These are phyloP conservation scores for Circinella umbellata DNA, from an alignment of 371 early-diverging fungal genomes.

Conservation along the genomic window DNA sequence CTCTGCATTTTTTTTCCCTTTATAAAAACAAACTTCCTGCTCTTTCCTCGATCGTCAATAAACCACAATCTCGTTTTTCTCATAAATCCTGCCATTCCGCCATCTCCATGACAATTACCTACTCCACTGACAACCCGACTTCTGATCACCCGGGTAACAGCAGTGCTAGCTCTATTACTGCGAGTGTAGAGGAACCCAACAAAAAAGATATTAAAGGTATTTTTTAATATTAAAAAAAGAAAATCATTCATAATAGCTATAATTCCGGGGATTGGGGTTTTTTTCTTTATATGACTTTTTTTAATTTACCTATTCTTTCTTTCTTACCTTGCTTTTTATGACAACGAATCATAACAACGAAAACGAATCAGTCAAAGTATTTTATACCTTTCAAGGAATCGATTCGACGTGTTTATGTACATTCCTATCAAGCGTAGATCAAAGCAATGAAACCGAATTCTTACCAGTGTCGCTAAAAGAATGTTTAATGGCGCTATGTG, in stretches of 20 bases:
- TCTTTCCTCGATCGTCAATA: conserved; percentile 1
- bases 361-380: conserved; percentile 34
- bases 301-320: conserved; percentile 5
- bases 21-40: background rate
- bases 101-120: conserved; percentile 5
- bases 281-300: background rate
- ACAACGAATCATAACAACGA: too few species aligned
- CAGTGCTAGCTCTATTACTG: background rate
- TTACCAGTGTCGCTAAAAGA: conserved; percentile 39
- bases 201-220: conserved; percentile 9
- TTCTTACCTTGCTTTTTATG: background rate
- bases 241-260: background rate
- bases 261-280: conserved; percentile 8
- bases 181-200: background rate
- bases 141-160: conserved; percentile 4
- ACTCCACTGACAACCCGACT: conserved; percentile 5
- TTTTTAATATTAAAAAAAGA: background rate
- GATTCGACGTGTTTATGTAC: conserved; percentile 46
- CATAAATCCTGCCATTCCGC: background rate
- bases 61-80: background rate
- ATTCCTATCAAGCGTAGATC: conserved; percentile 22
- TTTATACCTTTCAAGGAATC: conserved; percentile 36
- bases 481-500: conserved; percentile 46
- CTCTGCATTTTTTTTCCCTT: background rate
- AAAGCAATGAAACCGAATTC: conserved; percentile 15